A percentile compares a stretch with the other conserved stretches of the same genome.
These are phyloP conservation scores for Psophocarpus tetragonolobus DNA, from an alignment of 306 rosid species.

Conservation along the genomic window DNA sequence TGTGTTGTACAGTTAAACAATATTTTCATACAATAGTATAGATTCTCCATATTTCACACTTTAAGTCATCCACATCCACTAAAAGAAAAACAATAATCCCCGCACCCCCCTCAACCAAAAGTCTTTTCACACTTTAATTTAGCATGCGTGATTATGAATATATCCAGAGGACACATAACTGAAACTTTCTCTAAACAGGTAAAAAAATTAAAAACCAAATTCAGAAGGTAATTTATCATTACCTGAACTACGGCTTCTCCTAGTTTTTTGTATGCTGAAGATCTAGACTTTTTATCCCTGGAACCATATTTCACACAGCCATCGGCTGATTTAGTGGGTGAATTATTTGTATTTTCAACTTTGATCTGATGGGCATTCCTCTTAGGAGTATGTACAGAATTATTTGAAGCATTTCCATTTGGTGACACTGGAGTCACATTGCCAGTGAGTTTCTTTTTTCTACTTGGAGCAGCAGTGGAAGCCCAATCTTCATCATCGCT, in stretches of 20 bases:
- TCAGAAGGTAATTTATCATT: slow-evolving; percentile 34
- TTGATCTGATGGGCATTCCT: slow-evolving; percentile 41
- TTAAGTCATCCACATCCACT: background rate
- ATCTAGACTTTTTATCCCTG: slow-evolving; percentile 41
- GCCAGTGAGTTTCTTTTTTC: slow-evolving; percentile 35
- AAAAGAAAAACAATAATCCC: background rate
- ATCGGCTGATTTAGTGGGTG: slow-evolving; percentile 45
- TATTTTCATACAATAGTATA: background rate
- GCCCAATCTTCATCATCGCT: slow-evolving; percentile 86
- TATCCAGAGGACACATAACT: slow-evolving; percentile 13
- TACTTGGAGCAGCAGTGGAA: slow-evolving; percentile 40
- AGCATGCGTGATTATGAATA: background rate
- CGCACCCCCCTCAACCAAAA: background rate
- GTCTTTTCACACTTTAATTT: background rate
- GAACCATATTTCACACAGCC: slow-evolving; percentile 51
- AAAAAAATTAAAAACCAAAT: slow-evolving; percentile 19
- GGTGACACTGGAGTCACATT: slow-evolving; percentile 41
- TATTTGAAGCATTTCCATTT: slow-evolving; percentile 45
- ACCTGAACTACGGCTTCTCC: slow-evolving; percentile 82
- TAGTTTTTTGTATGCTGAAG: slow-evolving; percentile 60
- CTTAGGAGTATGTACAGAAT: slow-evolving; percentile 37
- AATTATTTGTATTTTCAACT: slow-evolving; percentile 45
- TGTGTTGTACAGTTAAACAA: background rate
- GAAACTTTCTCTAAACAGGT: slow-evolving; percentile 19
- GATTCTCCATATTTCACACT: background rate